Percentiles rank a stretch among this genome's conserved stretches.
phyloP scores from a whole-genome alignment of 352 stramenopile species.

The Globisporangium uncinulatum region DNA sequence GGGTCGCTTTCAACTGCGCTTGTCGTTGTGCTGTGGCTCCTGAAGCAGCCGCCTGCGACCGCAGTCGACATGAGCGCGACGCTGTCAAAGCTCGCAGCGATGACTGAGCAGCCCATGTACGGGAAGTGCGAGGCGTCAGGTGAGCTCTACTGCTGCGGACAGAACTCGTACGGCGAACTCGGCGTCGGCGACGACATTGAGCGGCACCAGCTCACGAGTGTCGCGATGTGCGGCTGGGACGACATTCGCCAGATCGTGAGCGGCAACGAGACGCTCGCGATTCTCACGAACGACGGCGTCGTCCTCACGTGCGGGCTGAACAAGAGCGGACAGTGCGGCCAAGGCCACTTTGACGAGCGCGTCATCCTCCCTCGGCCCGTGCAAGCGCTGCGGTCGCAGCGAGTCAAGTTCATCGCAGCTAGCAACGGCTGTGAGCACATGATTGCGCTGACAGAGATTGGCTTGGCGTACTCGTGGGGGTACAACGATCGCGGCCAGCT shows the following conservation, averaged over 20 bases:
- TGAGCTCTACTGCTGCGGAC: constrained; percentile 82
- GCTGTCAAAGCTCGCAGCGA: constrained; percentile 56
- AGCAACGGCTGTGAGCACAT: constrained; percentile 88
- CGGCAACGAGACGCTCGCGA: constrained; percentile 75
- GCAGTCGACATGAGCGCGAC: constrained; percentile 47
- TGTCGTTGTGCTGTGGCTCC: constrained; percentile 60
- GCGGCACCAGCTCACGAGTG: constrained; percentile 67
- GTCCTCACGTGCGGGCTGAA: constrained; percentile 82
- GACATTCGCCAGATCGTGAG: constrained; percentile 81
- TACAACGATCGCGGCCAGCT: constrained; percentile 87
- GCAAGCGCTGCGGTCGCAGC: constrained; percentile 68
- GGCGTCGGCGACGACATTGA: constrained; percentile 83
- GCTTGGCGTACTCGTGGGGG: constrained; percentile 80
- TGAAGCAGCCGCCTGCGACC: constrained; percentile 43
- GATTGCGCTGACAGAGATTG: constrained; percentile 77
- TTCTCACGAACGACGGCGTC: constrained; percentile 78
- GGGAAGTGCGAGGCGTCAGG: constrained; percentile 80
- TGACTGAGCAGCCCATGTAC: constrained; percentile 86
- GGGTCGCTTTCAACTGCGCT: constrained; percentile 72
- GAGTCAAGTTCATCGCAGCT: constrained; percentile 75
- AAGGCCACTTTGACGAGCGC: constrained; percentile 83
- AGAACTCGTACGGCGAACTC: constrained; percentile 88
- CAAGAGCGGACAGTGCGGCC: constrained; percentile 85
- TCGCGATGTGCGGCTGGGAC: constrained; percentile 76
- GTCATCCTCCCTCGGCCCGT: constrained; percentile 81